phyloP scores from a whole-genome alignment of 2,329 filamentous ascomycete genomes.

The Sclerotinia sclerotiorum region DNA sequence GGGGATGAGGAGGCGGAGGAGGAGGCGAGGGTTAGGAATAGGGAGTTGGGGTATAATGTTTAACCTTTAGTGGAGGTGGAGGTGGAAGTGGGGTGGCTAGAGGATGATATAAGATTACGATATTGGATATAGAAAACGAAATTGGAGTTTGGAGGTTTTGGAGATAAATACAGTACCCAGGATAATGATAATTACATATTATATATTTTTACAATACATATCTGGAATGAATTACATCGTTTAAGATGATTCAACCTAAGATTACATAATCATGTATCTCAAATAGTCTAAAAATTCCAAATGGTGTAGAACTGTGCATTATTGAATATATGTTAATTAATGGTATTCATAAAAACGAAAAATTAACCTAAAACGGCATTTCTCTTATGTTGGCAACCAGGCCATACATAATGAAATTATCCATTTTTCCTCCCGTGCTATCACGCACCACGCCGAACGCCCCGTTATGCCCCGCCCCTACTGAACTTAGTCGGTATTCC shows the following conservation, averaged over 20 bases:
- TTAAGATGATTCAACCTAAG: not conserved
- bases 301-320: not conserved
- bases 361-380: not conserved
- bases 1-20: constrained; percentile 54
- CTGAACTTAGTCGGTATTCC: not conserved
- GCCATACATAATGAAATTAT: not conserved
- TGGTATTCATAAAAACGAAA: not conserved
- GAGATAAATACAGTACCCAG: not conserved
- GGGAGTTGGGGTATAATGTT: constrained; percentile 24
- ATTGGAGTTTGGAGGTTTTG: not conserved
- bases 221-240: not conserved
- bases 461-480: not conserved
- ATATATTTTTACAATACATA: too few species aligned
- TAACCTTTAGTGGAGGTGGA: not conserved
- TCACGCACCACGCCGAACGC: not conserved
- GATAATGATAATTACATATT: not conserved
- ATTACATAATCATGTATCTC: not conserved
- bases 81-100: not conserved
- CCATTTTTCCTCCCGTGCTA: not conserved
- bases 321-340: not conserved
- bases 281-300: not conserved
- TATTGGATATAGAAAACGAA: not conserved
- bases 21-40: constrained; percentile 34
- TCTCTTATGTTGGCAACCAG: constrained; percentile 4
- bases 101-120: not conserved